These are phyloP conservation scores for Mycena epipterygia DNA, from an alignment of 768 basidiomycete species.

Conservation along the genomic window DNA sequence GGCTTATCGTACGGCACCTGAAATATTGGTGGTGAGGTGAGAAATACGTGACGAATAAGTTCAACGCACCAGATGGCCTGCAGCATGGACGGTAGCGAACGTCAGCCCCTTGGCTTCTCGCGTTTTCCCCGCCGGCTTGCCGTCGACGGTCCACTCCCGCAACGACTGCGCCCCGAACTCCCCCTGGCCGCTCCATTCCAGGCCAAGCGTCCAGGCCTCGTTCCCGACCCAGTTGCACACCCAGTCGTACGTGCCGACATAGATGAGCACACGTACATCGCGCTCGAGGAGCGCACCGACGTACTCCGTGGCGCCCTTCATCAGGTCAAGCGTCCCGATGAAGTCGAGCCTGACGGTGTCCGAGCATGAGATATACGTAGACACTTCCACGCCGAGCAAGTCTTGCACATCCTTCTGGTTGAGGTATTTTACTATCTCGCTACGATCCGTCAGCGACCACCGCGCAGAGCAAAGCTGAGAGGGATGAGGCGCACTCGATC, in stretches of 20 bases:
- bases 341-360: conserved; percentile 52
- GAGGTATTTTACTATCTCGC: conserved; percentile 27
- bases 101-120: conserved; percentile 66
- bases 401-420: conserved; percentile 25
- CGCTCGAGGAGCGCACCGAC: conserved; percentile 70
- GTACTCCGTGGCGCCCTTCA: conserved; percentile 59
- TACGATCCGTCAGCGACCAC: neutral
- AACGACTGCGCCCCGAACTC: conserved; percentile 19
- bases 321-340: conserved; percentile 52
- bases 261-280: conserved; percentile 67
- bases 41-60: too few relatives aligned
- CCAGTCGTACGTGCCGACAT: conserved; percentile 70
- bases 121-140: conserved; percentile 55
- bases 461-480: too few relatives aligned
- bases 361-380: conserved; percentile 46
- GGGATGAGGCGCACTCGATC: neutral
- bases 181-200: conserved; percentile 50
- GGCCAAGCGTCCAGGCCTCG: conserved; percentile 65
- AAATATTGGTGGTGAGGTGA: too few relatives aligned
- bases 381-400: conserved; percentile 39
- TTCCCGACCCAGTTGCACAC: conserved; percentile 74
- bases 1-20: too few relatives aligned
- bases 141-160: conserved; percentile 71
- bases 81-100: conserved; percentile 75
- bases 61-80: conserved; percentile 22